Percentiles rank a stretch among this genome's conserved stretches.
phyloP scores from a whole-genome alignment of 2,329 filamentous ascomycete genomes.

The Periglandula ipomoeae region DNA sequence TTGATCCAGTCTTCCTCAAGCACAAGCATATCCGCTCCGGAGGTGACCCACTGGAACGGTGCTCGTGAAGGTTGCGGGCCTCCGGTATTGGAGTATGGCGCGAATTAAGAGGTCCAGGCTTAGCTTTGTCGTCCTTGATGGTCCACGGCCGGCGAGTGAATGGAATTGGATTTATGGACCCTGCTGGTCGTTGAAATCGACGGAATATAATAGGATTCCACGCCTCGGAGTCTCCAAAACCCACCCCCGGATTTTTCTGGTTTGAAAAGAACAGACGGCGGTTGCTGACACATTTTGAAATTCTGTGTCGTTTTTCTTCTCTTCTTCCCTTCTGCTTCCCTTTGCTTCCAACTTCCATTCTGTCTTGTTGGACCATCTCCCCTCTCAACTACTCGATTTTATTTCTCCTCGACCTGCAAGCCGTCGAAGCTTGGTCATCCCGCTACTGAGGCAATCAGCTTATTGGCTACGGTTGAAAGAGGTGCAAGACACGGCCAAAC shows the following conservation, averaged over 20 bases:
- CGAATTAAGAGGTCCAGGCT: constrained; percentile 1
- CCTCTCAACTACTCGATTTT: background rate
- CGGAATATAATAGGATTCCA: constrained; percentile 8
- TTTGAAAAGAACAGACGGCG: background rate
- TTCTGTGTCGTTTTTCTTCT: background rate
- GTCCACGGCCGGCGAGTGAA: background rate
- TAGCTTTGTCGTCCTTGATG: background rate
- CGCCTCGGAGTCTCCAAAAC: constrained; percentile 4
- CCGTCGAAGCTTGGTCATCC: background rate
- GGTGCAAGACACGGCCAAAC: background rate
- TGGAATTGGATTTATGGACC: background rate
- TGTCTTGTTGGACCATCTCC: constrained; percentile 1
- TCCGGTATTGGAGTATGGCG: constrained; percentile 1
- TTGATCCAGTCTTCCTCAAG: background rate
- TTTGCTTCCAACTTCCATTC: background rate
- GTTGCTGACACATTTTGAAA: background rate
- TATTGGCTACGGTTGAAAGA: background rate
- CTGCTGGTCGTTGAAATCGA: background rate
- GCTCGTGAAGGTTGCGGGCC: constrained; percentile 3
- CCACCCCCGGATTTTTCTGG: constrained; percentile 9
- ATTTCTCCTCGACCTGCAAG: background rate
- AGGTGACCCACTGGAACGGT: constrained; percentile 6
- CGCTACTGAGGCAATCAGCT: background rate
- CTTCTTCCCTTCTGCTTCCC: background rate
- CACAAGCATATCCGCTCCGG: constrained; percentile 3